Evolutionary conservation across 257 asterid species (phyloP).

Genomic region (Anisodus tanguticus): DNA sequence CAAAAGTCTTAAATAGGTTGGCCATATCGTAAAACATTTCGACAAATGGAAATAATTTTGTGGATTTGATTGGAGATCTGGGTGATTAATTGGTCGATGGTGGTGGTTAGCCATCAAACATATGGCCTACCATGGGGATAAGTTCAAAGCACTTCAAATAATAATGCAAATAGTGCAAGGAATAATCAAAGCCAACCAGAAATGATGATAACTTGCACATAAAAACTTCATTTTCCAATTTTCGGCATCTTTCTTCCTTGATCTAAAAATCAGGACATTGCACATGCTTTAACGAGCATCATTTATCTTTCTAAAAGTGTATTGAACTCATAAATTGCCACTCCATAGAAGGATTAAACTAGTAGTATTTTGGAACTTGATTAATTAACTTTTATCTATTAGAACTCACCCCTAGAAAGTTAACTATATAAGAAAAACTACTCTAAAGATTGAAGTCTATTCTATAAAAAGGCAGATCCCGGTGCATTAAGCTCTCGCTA

Average conservation of each 20-base stretch:
- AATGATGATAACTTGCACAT: constrained; percentile 1
- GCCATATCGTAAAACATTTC: background rate
- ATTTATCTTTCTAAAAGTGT: background rate
- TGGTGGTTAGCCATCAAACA: constrained; percentile 31
- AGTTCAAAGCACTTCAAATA: background rate
- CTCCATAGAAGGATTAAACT: background rate
- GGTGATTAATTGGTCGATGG: background rate
- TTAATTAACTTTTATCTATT: background rate
- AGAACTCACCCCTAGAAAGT: no score
- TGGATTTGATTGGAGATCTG: constrained; percentile 29
- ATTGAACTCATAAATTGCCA: background rate
- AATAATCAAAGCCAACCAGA: background rate
- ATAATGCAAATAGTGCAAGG: background rate
- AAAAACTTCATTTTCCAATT: constrained; percentile 2
- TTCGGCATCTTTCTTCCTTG: background rate
- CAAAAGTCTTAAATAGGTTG: background rate
- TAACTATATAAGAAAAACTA: no score
- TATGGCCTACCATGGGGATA: constrained; percentile 30
- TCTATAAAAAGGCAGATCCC: no score
- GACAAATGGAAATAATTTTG: background rate
- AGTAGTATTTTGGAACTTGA: background rate
- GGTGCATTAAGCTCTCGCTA: no score
- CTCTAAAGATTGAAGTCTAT: background rate
- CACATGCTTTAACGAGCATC: background rate
- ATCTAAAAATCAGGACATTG: background rate